Conservation (phyloP, 2,329 filamentous ascomycete species). For the Penicillium thymicola region DNA sequence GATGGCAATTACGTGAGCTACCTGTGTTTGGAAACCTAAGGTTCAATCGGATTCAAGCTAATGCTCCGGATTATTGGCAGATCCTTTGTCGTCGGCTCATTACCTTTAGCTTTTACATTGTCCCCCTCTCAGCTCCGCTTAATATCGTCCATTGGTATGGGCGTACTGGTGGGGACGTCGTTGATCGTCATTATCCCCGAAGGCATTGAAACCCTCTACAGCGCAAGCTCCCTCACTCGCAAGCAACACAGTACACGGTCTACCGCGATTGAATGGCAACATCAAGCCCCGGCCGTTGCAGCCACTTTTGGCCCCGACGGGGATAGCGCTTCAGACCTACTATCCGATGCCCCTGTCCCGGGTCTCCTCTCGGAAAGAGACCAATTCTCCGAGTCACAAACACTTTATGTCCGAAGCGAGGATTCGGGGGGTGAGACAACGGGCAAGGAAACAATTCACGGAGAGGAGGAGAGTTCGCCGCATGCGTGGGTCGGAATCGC, state of each 20-base stretch:
- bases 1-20: slow-evolving; percentile 61
- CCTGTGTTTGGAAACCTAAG: not conserved
- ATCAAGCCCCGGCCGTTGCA: slow-evolving; percentile 21
- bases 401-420: slow-evolving; percentile 25
- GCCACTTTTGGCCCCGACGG: slow-evolving; percentile 7
- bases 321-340: not conserved
- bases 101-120: slow-evolving; percentile 84
- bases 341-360: slow-evolving; percentile 11
- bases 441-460: slow-evolving; percentile 37
- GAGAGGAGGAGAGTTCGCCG: slow-evolving; percentile 48
- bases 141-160: slow-evolving; percentile 88
- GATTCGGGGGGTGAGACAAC: slow-evolving; percentile 35
- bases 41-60: not conserved
- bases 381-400: slow-evolving; percentile 11
- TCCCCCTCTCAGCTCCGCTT: slow-evolving; percentile 82
- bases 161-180: slow-evolving; percentile 89
- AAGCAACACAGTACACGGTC: slow-evolving; percentile 33
- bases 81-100: slow-evolving; percentile 86
- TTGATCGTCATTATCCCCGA: slow-evolving; percentile 97
- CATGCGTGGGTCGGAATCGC: slow-evolving; percentile 83
- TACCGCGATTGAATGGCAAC: slow-evolving; percentile 29
- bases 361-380: slow-evolving; percentile 14
- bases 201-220: slow-evolving; percentile 85
- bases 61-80: slow-evolving; percentile 48
- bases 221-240: slow-evolving; percentile 40